Evolutionary conservation across 2,329 filamentous ascomycete genomes (phyloP).

Genomic region (Xylariaceae sp.): DNA sequence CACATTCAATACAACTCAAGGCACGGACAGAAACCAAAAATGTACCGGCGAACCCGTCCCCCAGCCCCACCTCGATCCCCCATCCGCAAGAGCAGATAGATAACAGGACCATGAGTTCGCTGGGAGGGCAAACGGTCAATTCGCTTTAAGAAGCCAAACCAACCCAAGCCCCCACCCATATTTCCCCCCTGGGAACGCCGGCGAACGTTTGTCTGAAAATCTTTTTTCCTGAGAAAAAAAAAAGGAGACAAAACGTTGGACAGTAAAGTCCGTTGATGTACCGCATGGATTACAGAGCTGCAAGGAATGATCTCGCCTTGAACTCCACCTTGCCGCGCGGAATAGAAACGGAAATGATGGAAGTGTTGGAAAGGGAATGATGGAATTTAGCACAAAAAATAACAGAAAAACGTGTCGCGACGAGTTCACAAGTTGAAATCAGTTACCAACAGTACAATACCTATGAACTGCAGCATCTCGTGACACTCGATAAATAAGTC

Average conservation of each 20-base stretch:
- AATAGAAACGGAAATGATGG: slow-evolving; percentile 22
- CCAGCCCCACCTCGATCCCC: slow-evolving; percentile 27
- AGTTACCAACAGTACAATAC: neutral
- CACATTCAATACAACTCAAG: no score
- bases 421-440: neutral
- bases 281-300: slow-evolving; percentile 72
- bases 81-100: slow-evolving; percentile 28
- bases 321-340: slow-evolving; percentile 71
- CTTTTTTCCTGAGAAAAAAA: neutral
- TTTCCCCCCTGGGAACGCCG: slow-evolving; percentile 31
- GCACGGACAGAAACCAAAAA: slow-evolving; percentile 18
- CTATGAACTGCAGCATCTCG: neutral
- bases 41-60: slow-evolving; percentile 42
- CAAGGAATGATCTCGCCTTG: slow-evolving; percentile 71
- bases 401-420: no score
- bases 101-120: slow-evolving; percentile 34
- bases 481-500: neutral
- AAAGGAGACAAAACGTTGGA: slow-evolving; percentile 19
- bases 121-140: slow-evolving; percentile 43
- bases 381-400: no score
- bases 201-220: slow-evolving; percentile 15
- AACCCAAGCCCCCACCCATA: slow-evolving; percentile 27
- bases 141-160: slow-evolving; percentile 31
- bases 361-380: no score
- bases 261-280: slow-evolving; percentile 43